A percentile compares a stretch with the other conserved stretches of the same genome.
These are phyloP conservation scores for Cajanus cajan DNA, from an alignment of 306 rosid species.

Conservation along the genomic window DNA sequence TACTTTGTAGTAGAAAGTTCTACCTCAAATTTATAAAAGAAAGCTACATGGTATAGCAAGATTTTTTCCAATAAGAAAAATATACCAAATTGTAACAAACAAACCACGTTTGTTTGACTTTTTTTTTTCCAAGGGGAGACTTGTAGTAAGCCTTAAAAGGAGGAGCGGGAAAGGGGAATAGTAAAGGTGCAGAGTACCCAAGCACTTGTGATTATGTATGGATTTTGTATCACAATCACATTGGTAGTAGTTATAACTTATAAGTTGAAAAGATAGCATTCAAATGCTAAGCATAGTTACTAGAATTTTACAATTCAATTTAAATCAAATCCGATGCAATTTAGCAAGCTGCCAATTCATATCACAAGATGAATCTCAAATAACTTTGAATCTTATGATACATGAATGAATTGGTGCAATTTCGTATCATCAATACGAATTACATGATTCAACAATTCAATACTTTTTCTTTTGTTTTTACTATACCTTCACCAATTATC, in stretches of 20 bases:
- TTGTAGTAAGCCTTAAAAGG: background rate
- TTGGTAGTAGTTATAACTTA: background rate
- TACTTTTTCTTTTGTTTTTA: background rate
- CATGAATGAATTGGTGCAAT: background rate
- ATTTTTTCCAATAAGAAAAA: background rate
- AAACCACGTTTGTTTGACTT: background rate
- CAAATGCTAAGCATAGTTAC: background rate
- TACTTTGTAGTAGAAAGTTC: background rate
- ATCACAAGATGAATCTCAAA: background rate
- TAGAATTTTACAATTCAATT: background rate
- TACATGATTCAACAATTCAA: background rate
- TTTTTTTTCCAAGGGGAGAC: background rate
- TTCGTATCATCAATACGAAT: background rate
- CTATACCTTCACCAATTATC: background rate
- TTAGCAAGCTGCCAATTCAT: background rate
- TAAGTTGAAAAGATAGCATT: background rate
- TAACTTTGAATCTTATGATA: background rate
- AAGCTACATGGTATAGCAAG: background rate
- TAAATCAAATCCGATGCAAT: background rate
- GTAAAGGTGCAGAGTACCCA: background rate
- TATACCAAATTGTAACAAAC: background rate
- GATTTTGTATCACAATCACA: conserved; percentile 7
- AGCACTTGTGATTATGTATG: background rate
- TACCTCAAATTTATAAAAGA: background rate
- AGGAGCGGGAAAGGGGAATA: background rate